These are phyloP conservation scores for Kitagawia praeruptora DNA, from an alignment of 129 eudicot genomes.

Conservation along the genomic window DNA sequence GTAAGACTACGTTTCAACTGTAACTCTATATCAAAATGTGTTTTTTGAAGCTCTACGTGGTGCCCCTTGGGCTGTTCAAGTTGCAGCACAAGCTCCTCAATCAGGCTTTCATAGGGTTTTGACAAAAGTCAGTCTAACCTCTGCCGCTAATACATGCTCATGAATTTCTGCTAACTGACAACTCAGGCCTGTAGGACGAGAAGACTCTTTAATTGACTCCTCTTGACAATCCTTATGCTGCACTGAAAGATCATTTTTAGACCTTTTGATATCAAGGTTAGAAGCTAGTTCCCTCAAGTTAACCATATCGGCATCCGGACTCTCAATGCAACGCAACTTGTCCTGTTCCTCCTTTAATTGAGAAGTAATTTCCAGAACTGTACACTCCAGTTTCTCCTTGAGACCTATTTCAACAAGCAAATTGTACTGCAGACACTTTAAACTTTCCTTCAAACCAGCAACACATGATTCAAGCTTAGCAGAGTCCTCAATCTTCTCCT, in stretches of 20 bases:
- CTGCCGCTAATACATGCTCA: conserved; percentile 35
- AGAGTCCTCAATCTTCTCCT: conserved; percentile 33
- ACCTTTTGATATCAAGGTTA: conserved; percentile 42
- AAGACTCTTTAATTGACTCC: conserved; percentile 24
- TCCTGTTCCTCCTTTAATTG: conserved; percentile 6
- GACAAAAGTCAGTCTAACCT: conserved; percentile 34
- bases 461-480: conserved; percentile 29
- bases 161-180: conserved; percentile 36
- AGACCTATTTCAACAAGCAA: conserved; percentile 33
- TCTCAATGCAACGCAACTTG: not conserved
- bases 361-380: conserved; percentile 24
- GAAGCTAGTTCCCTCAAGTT: conserved; percentile 12
- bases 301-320: not conserved
- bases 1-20: conserved; percentile 25
- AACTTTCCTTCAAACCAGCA: conserved; percentile 33
- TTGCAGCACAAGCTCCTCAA: conserved; percentile 35
- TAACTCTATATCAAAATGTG: conserved; percentile 26
- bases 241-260: conserved; percentile 19
- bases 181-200: conserved; percentile 16
- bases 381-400: conserved; percentile 45
- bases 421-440: conserved; percentile 33
- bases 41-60: conserved; percentile 30
- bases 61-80: conserved; percentile 26
- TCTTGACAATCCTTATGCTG: conserved; percentile 31
- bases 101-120: conserved; percentile 28